A percentile compares a stretch with the other conserved stretches of the same genome.
Evolutionary conservation across 495 filamentous ascomycete species (phyloP).

Genomic region (Aspergillus campestris): DNA sequence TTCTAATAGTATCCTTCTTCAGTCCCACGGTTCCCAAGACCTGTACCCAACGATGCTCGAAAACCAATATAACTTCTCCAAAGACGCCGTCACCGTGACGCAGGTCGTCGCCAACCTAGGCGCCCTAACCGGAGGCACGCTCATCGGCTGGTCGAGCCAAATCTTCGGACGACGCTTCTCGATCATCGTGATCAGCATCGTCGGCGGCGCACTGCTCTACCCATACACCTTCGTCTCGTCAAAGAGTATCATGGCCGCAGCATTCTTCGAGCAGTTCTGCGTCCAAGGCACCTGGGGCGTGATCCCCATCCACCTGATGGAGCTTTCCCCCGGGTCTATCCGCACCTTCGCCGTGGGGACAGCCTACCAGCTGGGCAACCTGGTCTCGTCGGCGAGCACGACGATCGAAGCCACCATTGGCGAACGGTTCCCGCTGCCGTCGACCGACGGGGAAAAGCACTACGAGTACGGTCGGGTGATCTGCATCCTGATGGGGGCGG

Average conservation of each 20-base stretch:
- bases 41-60: conserved; percentile 79
- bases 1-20: conserved; percentile 7
- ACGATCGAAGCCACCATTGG: conserved; percentile 83
- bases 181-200: conserved; percentile 66
- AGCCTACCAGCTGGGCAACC: conserved; percentile 77
- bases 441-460: conserved; percentile 29
- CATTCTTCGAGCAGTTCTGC: conserved; percentile 90
- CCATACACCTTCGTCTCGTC: conserved; percentile 66
- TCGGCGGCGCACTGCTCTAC: conserved; percentile 73
- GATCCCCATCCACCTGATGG: conserved; percentile 82
- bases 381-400: conserved; percentile 67
- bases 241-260: conserved; percentile 61
- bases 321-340: conserved; percentile 72
- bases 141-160: conserved; percentile 69
- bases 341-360: conserved; percentile 80
- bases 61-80: conserved; percentile 65
- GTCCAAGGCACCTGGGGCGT: conserved; percentile 84
- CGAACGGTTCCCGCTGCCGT: conserved; percentile 66
- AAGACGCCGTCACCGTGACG: conserved; percentile 68
- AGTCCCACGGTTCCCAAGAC: conserved; percentile 84
- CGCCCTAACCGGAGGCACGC: conserved; percentile 67
- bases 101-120: conserved; percentile 82
- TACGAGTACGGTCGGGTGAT: conserved; percentile 88
- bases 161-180: conserved; percentile 76
- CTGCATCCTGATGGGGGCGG: conserved; percentile 87